Evolutionary conservation across 1,284 basidiomycete genomes (phyloP), one percentile per base, ranked within the genome.

Genomic region (Tilletia caries): DNA sequence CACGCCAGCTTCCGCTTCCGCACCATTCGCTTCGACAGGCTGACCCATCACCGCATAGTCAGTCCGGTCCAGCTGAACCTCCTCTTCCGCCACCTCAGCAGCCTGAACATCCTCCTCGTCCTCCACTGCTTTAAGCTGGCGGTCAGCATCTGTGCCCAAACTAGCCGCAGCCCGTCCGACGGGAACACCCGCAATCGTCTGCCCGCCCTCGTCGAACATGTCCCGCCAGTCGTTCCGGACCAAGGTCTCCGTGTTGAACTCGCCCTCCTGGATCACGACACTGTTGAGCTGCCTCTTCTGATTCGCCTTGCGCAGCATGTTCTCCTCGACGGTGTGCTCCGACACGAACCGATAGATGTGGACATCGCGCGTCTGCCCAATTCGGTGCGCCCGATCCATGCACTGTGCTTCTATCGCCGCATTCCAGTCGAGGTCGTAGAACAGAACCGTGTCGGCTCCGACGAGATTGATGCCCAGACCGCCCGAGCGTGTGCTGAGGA

Each of bases 361-460:
- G 12, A 98, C 95, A 78, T 97, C 94, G 32, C 95, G 90, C 65
- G 95, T 96, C 83, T 98, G 95, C 10, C 95, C 95, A 76, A 98
- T 98, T 6, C 93, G 91, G 79, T 95, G 92, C 0, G 92, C 92
- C 33, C 94, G 89, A 84, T 98, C 95, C 86, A 97, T 95, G 84
- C 95, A 97, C 83, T 98, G 95, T 67, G 91, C 87, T 82, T 98
- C 95, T 91, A 97, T 96, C 74, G 95, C 93, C 0, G 94, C 94
- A 79, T 97, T 97, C 87, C 96, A 98, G 83, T 98, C 95, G 68
- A 92, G 92, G 82, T 98, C 95, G 82, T 96, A 97, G 84, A 95
- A 95, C 67, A 97, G 88, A 75, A 98, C 95, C 0, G 93, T 96
- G 82, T 97, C 93, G 20, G 95, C 95, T n/a, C 95, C 95, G 10